Conservation (phyloP, 805 yeast species). For the Yarrowia bubula region DNA sequence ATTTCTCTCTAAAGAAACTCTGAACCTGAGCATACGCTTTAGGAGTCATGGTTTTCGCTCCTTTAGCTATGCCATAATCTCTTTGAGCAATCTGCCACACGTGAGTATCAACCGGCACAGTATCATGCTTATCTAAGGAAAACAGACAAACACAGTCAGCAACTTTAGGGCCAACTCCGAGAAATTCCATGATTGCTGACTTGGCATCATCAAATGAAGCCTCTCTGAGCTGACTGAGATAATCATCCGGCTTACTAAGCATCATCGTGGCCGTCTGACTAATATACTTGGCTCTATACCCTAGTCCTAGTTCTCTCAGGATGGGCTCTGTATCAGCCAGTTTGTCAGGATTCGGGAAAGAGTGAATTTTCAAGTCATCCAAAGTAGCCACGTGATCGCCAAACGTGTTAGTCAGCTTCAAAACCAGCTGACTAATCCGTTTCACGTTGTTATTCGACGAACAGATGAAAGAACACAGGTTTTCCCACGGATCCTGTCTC, state of each 20-base stretch:
- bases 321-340: constrained; percentile 49
- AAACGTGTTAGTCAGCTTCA: constrained; percentile 69
- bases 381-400: constrained; percentile 53
- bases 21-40: constrained; percentile 58
- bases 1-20: constrained; percentile 56
- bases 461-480: constrained; percentile 83
- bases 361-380: constrained; percentile 49
- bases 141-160: constrained; percentile 95
- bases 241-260: constrained; percentile 37
- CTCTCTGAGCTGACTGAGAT: constrained; percentile 42
- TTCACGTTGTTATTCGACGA: constrained; percentile 95
- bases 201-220: constrained; percentile 54
- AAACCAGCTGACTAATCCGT: constrained; percentile 90
- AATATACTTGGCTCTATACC: constrained; percentile 89
- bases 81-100: constrained; percentile 85
- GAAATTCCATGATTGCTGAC: constrained; percentile 57
- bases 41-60: constrained; percentile 48
- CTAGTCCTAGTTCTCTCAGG: constrained; percentile 58
- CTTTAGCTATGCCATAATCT: constrained; percentile 61
- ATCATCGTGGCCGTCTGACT: constrained; percentile 68
- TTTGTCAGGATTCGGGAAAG: constrained; percentile 66
- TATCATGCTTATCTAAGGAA: constrained; percentile 81
- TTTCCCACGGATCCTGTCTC: constrained; percentile 97
- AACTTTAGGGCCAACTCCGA: constrained; percentile 96
- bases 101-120: constrained; percentile 95